These are phyloP conservation scores for Penicillium parvum DNA, from an alignment of 495 filamentous ascomycete species.

Conservation along the genomic window DNA sequence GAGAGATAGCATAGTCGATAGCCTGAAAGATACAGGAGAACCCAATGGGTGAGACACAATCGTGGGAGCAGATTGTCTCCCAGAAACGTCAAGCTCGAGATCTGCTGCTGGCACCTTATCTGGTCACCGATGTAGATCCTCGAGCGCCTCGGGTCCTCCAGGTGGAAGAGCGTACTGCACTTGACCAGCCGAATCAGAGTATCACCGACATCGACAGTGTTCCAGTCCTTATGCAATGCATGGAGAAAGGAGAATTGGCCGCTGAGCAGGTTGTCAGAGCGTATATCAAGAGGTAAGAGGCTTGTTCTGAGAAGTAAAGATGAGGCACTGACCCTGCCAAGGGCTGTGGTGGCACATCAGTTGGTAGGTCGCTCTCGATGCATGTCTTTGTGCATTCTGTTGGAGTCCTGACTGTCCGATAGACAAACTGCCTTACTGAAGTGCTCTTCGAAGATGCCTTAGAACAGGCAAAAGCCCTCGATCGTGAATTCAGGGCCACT, in stretches of 20 bases:
- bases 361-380: slow-evolving; percentile 28
- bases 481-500: slow-evolving; percentile 42
- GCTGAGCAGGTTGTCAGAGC: slow-evolving; percentile 39
- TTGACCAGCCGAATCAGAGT: slow-evolving; percentile 22
- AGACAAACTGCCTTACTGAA: slow-evolving; percentile 61
- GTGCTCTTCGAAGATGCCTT: slow-evolving; percentile 59
- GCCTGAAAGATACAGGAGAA: too few relatives aligned
- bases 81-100: slow-evolving; percentile 29
- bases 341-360: slow-evolving; percentile 55
- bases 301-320: neutral
- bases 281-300: slow-evolving; percentile 49
- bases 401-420: too few relatives aligned
- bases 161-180: slow-evolving; percentile 22
- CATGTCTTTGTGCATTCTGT: too few relatives aligned
- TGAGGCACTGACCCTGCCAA: slow-evolving; percentile 1
- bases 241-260: slow-evolving; percentile 36
- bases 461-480: slow-evolving; percentile 51
- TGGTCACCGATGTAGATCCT: slow-evolving; percentile 21
- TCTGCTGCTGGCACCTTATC: slow-evolving; percentile 26
- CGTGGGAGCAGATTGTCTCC: slow-evolving; percentile 31
- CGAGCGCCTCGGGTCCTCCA: slow-evolving; percentile 21
- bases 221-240: slow-evolving; percentile 23
- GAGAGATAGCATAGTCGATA: neutral
- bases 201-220: slow-evolving; percentile 43
- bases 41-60: slow-evolving; percentile 3